phyloP scores from a whole-genome alignment of 2,329 filamentous ascomycete species.

The Colletotrichum sidae region DNA sequence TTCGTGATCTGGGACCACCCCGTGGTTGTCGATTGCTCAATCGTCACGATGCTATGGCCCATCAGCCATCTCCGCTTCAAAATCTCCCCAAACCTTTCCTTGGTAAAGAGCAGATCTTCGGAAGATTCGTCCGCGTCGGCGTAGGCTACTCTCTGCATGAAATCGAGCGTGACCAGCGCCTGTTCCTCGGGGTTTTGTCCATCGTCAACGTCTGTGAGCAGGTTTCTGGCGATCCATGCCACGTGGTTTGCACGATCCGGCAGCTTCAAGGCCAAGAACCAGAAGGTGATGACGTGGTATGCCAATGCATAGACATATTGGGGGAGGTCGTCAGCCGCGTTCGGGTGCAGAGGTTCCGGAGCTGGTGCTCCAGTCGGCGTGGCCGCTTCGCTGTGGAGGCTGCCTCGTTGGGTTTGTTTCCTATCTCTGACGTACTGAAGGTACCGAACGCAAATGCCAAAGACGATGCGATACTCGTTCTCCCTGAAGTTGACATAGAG shows the following conservation, averaged over 20 bases:
- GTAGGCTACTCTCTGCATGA: constrained; percentile 90
- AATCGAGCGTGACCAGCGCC: constrained; percentile 91
- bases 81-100: constrained; percentile 73
- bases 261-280: constrained; percentile 92
- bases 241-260: constrained; percentile 87
- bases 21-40: constrained; percentile 75
- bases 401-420: constrained; percentile 60
- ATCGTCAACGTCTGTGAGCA: constrained; percentile 83
- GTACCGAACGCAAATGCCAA: constrained; percentile 95
- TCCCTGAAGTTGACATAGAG: constrained; percentile 90
- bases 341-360: constrained; percentile 41
- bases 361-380: constrained; percentile 28
- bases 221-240: constrained; percentile 87
- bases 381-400: constrained; percentile 55
- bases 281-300: constrained; percentile 95
- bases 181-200: constrained; percentile 87
- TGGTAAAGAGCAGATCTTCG: constrained; percentile 73
- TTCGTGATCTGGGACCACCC: constrained; percentile 79
- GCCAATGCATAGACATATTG: constrained; percentile 95
- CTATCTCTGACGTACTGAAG: constrained; percentile 87
- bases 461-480: constrained; percentile 93
- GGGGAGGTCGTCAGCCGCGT: constrained; percentile 76
- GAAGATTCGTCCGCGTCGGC: constrained; percentile 85
- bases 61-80: constrained; percentile 77
- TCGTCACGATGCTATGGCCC: constrained; percentile 79